Evolutionary conservation across 1,284 basidiomycete species (phyloP), one percentile per base, ranked within the genome.

Genomic region (Stygiomarasmius scandens): DNA sequence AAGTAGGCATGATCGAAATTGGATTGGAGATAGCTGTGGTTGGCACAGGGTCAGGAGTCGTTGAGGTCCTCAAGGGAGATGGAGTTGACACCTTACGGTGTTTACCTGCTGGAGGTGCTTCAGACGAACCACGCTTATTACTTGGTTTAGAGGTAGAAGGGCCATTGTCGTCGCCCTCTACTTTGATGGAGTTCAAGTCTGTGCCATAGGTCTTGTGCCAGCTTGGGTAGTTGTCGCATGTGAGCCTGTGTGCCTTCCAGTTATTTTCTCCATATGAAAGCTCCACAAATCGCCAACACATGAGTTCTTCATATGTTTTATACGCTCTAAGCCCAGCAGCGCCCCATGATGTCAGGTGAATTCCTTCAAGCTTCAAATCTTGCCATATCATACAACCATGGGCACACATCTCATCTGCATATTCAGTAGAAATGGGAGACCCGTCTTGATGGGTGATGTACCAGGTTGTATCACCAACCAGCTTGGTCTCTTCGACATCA

Each of bases 361-460:
- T 10, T 4, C 32, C 32, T 19, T 34, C 19, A 3, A 14, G 8
- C 8, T 16, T 11, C 2, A 19, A 12, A 11, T 52, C 32, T 4
- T 34, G 23, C n/a, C 16, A 38, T 14, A 52, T 8, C 5, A 23
- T 8, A 10, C 32, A 14, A 19, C 14, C 22, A 38, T 11, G 11
- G 8, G 8, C 29, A 16, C 34, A 16, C n/a, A 52, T 52, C 8
- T 52, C 27, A 3, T 52, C 49, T n/a, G 23, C n/a, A 3, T 11
- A 23, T 16, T 36, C 49, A 16, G 49, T 3, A 52, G 49, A 9
- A 10, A 52, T 24, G 22, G 32, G n/a, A 9, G 8, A 11, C 3
- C 49, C 32, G n/a, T 36, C 24, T 52, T 52, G 10, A 19, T 52
- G n/a, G 16, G 36, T 14, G 32, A 52, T 36, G 34, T 52, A 52